Base-by-base conservation (phyloP, 176 grass and related monocot species). In the Luzula sylvatica region DNA sequence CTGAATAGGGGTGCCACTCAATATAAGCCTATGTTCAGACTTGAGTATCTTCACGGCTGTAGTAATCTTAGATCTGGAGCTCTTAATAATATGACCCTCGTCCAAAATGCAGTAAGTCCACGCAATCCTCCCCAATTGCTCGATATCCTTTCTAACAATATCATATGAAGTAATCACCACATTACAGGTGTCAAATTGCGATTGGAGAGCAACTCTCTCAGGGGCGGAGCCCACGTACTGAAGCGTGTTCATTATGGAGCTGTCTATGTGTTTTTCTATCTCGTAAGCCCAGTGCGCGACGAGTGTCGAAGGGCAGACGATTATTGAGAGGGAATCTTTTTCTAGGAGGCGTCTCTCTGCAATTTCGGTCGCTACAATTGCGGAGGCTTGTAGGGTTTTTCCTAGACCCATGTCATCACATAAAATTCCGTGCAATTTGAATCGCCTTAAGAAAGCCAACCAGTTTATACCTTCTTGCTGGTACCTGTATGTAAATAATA, bases 391-490 rank as follows among this genome's bases (percentile, higher is more conserved):
- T 44, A 98, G 92, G 25, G 92, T 98, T 78, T 98, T 98, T 52
- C 92, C 92, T 20, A 98, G 77, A 22, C 92, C 92, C 92, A 98
- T 98, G 60, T 98, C 92, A 76, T 98, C 92, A 74, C 92, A 98
- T 65, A 98, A 77, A 75, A 98, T 98, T 74, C 92, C 92, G 60
- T 98, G 92, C 41, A 98, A 65, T 61, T 98, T 98, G 64, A 98
- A 98, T 23, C 85, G 71, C 53, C 72, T 86, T 44, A 98, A 66
- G 69, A 98, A 98, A 69, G 85, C 77, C 32, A 98, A 66, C 92
- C 92, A 98, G 67, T 98, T 98, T 22, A 98, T 90, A 25, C 92
- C 92, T 77, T 98, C 92, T 80, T 98, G 92, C 48, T 98, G 92
- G 72, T 98, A 98, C 81, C 92, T 98, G 54, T 26, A 66, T 46